Base-by-base conservation (phyloP, 1,284 basidiomycete genomes). In the Ganoderma sinense region DNA sequence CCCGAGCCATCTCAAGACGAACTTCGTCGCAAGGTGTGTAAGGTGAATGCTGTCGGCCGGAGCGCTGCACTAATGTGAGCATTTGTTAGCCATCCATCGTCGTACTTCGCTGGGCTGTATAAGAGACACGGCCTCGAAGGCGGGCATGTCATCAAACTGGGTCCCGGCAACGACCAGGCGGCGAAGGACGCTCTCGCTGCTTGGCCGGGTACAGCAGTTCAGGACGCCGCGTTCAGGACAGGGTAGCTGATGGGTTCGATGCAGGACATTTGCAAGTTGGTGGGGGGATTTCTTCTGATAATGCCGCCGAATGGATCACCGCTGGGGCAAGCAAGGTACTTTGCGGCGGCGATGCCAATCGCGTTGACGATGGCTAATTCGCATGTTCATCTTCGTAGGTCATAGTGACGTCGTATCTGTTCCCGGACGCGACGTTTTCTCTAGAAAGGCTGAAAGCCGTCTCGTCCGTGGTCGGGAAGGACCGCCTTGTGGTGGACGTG, bases 121-220 rank as follows among this genome's bases (percentile, higher is more conserved):
- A 86, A 83, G 71, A 74, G 86, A 31, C 82, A 96, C 75, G 81
- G 84, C 29, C 87, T 99, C 1, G 84, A 83, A 51, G 98, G 97
- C 0, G 97, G 96, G 0, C 98, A 99, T 86, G 91, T 99, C 43
- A 99, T 99, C 77, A 99, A 98, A 83, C 90, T 99, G 8, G 98
- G 98, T 4, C 90, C 92, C 1, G 86, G 91, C 16, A 99, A 99
- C 76, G 96, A 98, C 73, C 86, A 85, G 13, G 96, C 97, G 11
- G 97, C 98, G 7, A 87, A 82, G 71, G 90, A 94, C 68, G 97
- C 97, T 0, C 84, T 99, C 16, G 79, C 80, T 13, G 90, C 93
- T 29, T 99, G 98, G 98, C 91, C 90, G 78, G 89, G 94, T 93
- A 58, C 51, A 73, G 31, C 14, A n/a, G 56, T n/a, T 40, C 45